Base-by-base conservation (phyloP, 2,329 filamentous ascomycete genomes). In the Iodosphaeria phyllophila region DNA sequence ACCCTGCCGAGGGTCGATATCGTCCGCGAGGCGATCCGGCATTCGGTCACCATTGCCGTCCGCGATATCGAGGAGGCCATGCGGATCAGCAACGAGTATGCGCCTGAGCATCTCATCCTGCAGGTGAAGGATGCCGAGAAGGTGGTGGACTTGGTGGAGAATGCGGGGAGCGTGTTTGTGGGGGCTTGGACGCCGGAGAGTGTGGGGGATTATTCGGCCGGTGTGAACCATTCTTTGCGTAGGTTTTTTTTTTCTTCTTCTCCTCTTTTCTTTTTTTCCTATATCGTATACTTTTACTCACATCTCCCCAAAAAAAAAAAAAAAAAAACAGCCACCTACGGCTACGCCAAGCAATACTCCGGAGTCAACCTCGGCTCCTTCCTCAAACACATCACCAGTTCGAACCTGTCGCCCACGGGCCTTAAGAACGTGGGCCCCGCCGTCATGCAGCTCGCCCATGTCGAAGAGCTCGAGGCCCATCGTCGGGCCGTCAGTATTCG, bases 261-360 rank as follows among this genome's bases (percentile, higher is more conserved):
- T n/a, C n/a, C n/a, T n/a, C n/a, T n/a, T 9, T 22, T 26, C 18
- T 9, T 15, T n/a, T 13, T 8, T 20, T 20, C 8, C 18, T 20
- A 7, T 11, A n/a, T n/a, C n/a, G n/a, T n/a, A n/a, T n/a, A n/a
- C n/a, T 25, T n/a, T 8, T 22, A 11, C 7, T 9, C 15, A 28
- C 14, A 24, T 8, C n/a, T 19, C 13, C 29, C 37, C 40, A 30
- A 40, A 12, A 19, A 28, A 24, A 37, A 30, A 35, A 26, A 11
- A 11, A 23, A n/a, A 9, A 13, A 16, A 8, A 3, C 37, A 92
- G 83, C 89, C 26, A 98, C 89, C 1, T 98, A 95, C 44, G 89
- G 89, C 20, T 98, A 92, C 42, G 89, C 89, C 24, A 92, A 92
- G 55, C 89, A 98, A 51, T 98, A 98, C 57, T 93, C 83, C 5